Percentiles rank a stretch among this genome's conserved stretches.
Evolutionary conservation across 2,329 filamentous ascomycete genomes (phyloP).

Genomic region (Aureobasidium namibiae): DNA sequence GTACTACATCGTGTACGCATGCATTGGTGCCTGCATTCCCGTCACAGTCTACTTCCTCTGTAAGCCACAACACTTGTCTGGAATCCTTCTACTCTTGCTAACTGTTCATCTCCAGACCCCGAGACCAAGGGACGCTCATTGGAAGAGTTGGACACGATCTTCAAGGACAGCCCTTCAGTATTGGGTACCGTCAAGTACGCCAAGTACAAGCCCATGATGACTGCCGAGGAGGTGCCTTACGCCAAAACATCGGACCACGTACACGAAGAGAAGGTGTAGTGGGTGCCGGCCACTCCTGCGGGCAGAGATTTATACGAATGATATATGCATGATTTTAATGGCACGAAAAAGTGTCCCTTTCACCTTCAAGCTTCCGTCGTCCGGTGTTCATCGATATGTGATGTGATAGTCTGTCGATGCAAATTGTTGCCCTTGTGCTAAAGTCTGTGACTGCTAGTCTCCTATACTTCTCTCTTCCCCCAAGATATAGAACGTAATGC

Average conservation of each 20-base stretch:
- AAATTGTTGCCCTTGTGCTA: no score
- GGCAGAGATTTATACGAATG: background rate
- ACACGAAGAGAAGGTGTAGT: conserved; percentile 5
- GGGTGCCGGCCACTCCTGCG: background rate
- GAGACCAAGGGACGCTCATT: conserved; percentile 25
- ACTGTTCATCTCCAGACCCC: background rate
- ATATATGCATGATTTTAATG: conserved; percentile 1
- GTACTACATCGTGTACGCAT: conserved; percentile 45
- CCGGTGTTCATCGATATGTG: background rate
- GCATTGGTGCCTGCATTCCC: conserved; percentile 38
- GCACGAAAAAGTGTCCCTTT: background rate
- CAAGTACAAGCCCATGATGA: conserved; percentile 13
- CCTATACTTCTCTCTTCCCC: no score
- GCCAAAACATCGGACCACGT: conserved; percentile 3
- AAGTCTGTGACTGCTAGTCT: no score
- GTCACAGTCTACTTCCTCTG: conserved; percentile 38
- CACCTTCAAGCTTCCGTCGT: background rate
- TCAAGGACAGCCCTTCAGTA: conserved; percentile 16
- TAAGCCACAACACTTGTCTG: conserved; percentile 25
- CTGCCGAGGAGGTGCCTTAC: conserved; percentile 2
- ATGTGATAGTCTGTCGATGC: background rate
- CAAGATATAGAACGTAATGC: no score
- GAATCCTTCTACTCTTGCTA: background rate
- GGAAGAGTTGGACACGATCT: conserved; percentile 25
- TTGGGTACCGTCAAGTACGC: conserved; percentile 13